A percentile compares a stretch with the other conserved stretches of the same genome.
Conservation (phyloP, 1,139 yeast species). For the Candida sojae region DNA sequence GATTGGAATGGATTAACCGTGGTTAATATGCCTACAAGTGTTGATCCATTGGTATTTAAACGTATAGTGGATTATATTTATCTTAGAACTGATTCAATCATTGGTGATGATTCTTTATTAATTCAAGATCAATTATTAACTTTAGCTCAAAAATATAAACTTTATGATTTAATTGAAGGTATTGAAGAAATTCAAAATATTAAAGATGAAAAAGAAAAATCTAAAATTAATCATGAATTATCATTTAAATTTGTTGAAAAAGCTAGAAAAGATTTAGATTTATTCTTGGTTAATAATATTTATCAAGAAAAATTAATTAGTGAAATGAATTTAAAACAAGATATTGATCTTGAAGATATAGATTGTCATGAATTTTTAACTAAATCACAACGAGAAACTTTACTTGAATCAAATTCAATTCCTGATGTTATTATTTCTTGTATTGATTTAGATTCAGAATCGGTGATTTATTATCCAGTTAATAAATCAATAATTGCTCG, state of each 20-base stretch:
- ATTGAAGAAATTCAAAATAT: constrained; percentile 21
- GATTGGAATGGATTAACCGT: constrained; percentile 26
- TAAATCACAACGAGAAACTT: constrained; percentile 15
- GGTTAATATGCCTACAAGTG: constrained; percentile 23
- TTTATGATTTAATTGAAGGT: constrained; percentile 37
- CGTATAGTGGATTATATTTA: constrained; percentile 55
- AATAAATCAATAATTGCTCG: constrained; percentile 63
- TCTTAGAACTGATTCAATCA: constrained; percentile 34
- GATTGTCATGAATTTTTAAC: constrained; percentile 21
- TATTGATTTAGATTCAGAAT: constrained; percentile 28
- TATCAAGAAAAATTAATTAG: constrained; percentile 24
- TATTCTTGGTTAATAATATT: constrained; percentile 40
- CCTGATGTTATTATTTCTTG: constrained; percentile 55
- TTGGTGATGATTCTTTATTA: constrained; percentile 20
- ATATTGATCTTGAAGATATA: constrained; percentile 35
- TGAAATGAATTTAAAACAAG: constrained; percentile 17
- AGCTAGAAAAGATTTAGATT: constrained; percentile 47
- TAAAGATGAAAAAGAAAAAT: constrained; percentile 25
- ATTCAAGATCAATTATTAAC: constrained; percentile 27
- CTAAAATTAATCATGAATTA: constrained; percentile 46
- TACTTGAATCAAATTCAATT: constrained; percentile 27
- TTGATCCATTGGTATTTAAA: constrained; percentile 30
- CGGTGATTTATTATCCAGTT: constrained; percentile 53
- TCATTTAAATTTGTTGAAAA: constrained; percentile 46
- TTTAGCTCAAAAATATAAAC: constrained; percentile 34